These are phyloP conservation scores for Sphagnum magellanicum DNA, from an alignment of 228 moss, liverwort and hornwort genomes.

Conservation along the genomic window DNA sequence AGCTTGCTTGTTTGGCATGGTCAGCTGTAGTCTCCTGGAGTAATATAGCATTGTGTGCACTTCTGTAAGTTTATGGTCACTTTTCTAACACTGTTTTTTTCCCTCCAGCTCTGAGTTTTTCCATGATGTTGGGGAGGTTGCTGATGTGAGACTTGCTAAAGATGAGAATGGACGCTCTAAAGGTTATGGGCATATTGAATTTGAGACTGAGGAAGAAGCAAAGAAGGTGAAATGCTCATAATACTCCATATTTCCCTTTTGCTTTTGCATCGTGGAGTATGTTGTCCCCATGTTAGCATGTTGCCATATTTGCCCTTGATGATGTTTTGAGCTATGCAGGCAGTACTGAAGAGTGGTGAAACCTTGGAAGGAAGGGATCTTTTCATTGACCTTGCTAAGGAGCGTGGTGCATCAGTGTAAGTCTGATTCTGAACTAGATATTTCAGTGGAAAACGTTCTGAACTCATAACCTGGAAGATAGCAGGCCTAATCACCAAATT, in stretches of 20 bases:
- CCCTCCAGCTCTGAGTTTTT: slow-evolving; percentile 60
- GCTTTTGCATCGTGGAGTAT: neutral
- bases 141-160: slow-evolving; percentile 49
- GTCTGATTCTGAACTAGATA: slow-evolving; percentile 23
- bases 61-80: neutral
- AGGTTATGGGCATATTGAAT: slow-evolving; percentile 81
- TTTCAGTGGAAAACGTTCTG: neutral
- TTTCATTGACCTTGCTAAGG: slow-evolving; percentile 64
- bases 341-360: slow-evolving; percentile 53
- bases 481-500: neutral
- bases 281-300: neutral
- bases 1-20: neutral
- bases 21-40: neutral
- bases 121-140: slow-evolving; percentile 44
- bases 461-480: neutral
- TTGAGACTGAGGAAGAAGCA: slow-evolving; percentile 47
- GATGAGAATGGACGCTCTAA: slow-evolving; percentile 77
- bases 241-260: neutral
- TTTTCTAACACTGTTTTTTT: neutral
- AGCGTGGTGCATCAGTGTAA: slow-evolving; percentile 51
- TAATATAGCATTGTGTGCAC: neutral
- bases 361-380: slow-evolving; percentile 66
- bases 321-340: slow-evolving; percentile 14
- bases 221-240: slow-evolving; percentile 18
- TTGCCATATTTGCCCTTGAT: neutral